Conservation (phyloP, 257 asterid species). For the Salvia splendens region DNA sequence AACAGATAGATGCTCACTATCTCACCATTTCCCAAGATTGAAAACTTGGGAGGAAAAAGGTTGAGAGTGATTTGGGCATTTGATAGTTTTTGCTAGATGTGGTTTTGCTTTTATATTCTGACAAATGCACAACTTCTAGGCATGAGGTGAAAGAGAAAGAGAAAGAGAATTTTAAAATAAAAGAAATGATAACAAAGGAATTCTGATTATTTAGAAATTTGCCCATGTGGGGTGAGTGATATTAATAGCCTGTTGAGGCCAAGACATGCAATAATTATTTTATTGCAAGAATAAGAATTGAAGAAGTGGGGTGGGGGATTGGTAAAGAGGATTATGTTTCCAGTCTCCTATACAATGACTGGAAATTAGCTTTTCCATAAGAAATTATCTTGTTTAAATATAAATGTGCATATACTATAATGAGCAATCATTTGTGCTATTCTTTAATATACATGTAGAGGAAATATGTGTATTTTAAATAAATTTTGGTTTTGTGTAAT, state of each 20-base stretch:
- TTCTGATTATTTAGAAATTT: slow-evolving; percentile 41
- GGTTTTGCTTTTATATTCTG: slow-evolving; percentile 43
- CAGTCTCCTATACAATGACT: slow-evolving; percentile 84
- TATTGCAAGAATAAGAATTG: slow-evolving; percentile 33
- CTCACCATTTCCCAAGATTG: slow-evolving; percentile 47
- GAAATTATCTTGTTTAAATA: slow-evolving; percentile 26
- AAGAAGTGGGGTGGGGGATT: slow-evolving; percentile 21
- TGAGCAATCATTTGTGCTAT: slow-evolving; percentile 38
- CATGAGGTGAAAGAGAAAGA: slow-evolving; percentile 28
- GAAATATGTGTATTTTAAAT: too few species aligned
- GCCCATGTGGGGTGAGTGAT: slow-evolving; percentile 70
- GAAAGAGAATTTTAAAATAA: not conserved
- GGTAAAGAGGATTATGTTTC: slow-evolving; percentile 43
- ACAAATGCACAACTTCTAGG: slow-evolving; percentile 57
- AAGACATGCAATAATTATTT: slow-evolving; percentile 49
- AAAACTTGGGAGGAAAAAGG: slow-evolving; percentile 17
- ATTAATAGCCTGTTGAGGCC: slow-evolving; percentile 69
- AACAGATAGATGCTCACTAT: slow-evolving; percentile 24
- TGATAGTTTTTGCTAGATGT: slow-evolving; percentile 35
- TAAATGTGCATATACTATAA: not conserved
- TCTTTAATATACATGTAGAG: slow-evolving; percentile 26
- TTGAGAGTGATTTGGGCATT: slow-evolving; percentile 1
- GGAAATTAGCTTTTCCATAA: slow-evolving; percentile 52
- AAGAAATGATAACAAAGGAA: slow-evolving; percentile 22
- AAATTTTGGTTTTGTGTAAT: too few species aligned